A percentile compares a stretch with the other conserved stretches of the same genome.
phyloP scores from a whole-genome alignment of 495 filamentous ascomycete species.

The Lasiosphaeriaceae sp. region DNA sequence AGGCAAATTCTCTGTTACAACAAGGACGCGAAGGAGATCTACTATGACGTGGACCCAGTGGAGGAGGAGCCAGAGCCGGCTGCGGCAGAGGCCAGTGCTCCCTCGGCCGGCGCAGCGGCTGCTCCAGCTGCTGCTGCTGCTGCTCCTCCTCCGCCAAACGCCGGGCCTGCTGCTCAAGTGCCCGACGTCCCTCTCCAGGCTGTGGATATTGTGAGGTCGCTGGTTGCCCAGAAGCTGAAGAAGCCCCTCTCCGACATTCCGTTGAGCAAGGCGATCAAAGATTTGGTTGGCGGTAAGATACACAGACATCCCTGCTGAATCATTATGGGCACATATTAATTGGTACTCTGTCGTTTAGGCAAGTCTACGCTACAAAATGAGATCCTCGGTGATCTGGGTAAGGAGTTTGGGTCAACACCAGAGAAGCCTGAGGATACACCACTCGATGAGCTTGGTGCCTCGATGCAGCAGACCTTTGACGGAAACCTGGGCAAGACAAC shows the following conservation, averaged over 20 bases:
- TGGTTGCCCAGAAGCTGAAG: conserved; percentile 99
- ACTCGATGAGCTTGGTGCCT: conserved; percentile 87
- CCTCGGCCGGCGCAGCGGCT: conserved; percentile 50
- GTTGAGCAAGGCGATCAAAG: conserved; percentile 95
- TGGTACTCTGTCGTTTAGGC: conserved; percentile 44
- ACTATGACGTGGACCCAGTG: conserved; percentile 95
- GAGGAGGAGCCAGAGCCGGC: conserved; percentile 77
- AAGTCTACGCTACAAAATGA: conserved; percentile 98
- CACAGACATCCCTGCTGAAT: neutral
- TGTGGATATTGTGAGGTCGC: conserved; percentile 79
- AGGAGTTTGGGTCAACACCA: conserved; percentile 96
- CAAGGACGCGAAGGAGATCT: conserved; percentile 98
- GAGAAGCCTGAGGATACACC: conserved; percentile 98
- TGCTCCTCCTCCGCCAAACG: conserved; percentile 60
- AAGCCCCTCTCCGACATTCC: conserved; percentile 87
- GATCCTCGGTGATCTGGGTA: conserved; percentile 91
- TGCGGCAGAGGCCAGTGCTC: conserved; percentile 40
- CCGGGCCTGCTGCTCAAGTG: conserved; percentile 85
- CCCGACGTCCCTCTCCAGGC: conserved; percentile 83
- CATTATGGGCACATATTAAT: conserved; percentile 7
- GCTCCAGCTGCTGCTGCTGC: conserved; percentile 51
- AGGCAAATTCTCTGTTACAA: conserved; percentile 99
- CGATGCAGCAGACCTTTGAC: conserved; percentile 97
- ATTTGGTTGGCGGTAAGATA: conserved; percentile 87
- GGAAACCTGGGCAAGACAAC: conserved; percentile 97